phyloP scores from a whole-genome alignment of 148 eudicot genomes.

The Pharnaceum exiguum region DNA sequence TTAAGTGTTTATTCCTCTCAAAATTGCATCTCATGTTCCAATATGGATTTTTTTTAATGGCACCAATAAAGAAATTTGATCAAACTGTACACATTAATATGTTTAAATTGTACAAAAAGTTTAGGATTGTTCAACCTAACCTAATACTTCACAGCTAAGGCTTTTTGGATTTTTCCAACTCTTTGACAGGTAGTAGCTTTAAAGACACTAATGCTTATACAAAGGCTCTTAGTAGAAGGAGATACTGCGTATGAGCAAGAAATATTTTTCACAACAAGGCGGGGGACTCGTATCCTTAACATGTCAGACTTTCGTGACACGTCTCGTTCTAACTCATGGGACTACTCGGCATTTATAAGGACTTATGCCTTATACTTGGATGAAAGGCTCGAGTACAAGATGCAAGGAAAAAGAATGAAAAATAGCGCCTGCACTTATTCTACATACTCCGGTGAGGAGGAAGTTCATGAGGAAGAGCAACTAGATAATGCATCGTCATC shows the following conservation, averaged over 20 bases:
- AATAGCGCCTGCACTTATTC: neutral
- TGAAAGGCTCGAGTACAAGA: slow-evolving; percentile 59
- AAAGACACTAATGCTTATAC: slow-evolving; percentile 69
- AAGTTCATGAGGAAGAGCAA: slow-evolving; percentile 22
- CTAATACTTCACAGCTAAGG: too few relatives aligned
- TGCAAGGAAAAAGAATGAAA: slow-evolving; percentile 47
- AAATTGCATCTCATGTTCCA: too few relatives aligned
- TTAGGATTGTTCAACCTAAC: too few relatives aligned
- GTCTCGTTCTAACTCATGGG: slow-evolving; percentile 54
- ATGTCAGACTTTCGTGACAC: slow-evolving; percentile 75
- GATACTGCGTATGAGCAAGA: slow-evolving; percentile 68
- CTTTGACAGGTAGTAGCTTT: slow-evolving; percentile 60
- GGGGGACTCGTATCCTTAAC: slow-evolving; percentile 81
- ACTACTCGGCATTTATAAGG: slow-evolving; percentile 74
- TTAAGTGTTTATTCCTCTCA: too few relatives aligned
- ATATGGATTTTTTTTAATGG: too few relatives aligned
- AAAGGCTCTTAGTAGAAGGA: slow-evolving; percentile 63
- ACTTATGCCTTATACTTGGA: slow-evolving; percentile 68
- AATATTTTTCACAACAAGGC: slow-evolving; percentile 74
- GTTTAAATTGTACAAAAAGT: too few relatives aligned
- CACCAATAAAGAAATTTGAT: too few relatives aligned
- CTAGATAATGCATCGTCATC: slow-evolving; percentile 15
- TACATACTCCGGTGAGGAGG: slow-evolving; percentile 2
- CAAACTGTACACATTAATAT: too few relatives aligned
- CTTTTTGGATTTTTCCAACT: neutral